Evolutionary conservation across 2,329 filamentous ascomycete genomes (phyloP).

Genomic region (Hypoxylon sp.): DNA sequence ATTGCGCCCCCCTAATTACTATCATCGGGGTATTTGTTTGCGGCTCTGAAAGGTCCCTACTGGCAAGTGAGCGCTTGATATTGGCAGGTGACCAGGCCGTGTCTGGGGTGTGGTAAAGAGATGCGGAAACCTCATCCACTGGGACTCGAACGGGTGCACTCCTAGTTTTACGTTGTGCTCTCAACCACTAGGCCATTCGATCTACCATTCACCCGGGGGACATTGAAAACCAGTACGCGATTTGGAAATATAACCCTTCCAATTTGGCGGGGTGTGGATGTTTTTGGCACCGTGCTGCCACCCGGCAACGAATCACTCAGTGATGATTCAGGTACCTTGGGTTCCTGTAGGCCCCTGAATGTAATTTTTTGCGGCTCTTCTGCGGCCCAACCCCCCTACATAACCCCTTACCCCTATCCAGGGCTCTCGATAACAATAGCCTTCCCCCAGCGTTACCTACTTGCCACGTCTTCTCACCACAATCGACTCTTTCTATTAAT

Average conservation of each 20-base stretch:
- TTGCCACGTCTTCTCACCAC: background rate
- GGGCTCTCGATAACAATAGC: background rate
- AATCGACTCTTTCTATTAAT: background rate
- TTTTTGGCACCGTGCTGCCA: background rate
- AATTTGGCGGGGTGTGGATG: background rate
- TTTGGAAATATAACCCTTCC: background rate
- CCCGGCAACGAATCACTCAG: background rate
- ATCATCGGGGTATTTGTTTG: background rate
- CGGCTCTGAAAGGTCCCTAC: background rate
- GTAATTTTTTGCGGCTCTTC: background rate
- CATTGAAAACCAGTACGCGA: background rate
- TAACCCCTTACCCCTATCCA: background rate
- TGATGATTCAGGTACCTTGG: background rate
- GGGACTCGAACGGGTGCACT: background rate
- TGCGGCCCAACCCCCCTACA: too few relatives aligned
- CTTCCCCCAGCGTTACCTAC: background rate
- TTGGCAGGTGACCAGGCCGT: background rate
- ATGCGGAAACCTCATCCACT: background rate
- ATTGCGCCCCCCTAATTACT: background rate
- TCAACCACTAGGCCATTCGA: background rate
- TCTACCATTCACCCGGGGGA: background rate
- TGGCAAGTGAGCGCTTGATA: background rate
- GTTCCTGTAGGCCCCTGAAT: background rate
- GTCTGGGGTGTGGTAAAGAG: conserved; percentile 1
- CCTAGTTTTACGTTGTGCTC: background rate